phyloP scores from a whole-genome alignment of 495 filamentous ascomycete species.

The Neohortaea acidophila region DNA sequence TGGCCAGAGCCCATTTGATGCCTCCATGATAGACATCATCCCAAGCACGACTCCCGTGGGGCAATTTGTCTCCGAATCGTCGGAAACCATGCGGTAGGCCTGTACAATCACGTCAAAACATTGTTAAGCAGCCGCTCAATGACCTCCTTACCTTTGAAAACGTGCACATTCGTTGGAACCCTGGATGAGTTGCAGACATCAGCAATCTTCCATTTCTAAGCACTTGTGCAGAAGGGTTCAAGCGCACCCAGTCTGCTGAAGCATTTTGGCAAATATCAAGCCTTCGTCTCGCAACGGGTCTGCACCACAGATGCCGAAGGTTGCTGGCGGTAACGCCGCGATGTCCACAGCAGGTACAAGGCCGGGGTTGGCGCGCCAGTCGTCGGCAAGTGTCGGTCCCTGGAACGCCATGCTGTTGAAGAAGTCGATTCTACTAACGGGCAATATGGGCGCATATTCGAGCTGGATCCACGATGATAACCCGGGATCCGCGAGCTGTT shows the following conservation, averaged over 20 bases:
- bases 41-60: conserved; percentile 28
- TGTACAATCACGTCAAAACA: no score
- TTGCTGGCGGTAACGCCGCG: conserved; percentile 29
- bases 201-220: neutral
- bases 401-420: neutral
- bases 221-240: neutral
- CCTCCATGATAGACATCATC: conserved; percentile 30
- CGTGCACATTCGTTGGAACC: conserved; percentile 29
- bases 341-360: conserved; percentile 9
- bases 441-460: neutral
- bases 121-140: no score
- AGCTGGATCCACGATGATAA: neutral
- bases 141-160: no score
- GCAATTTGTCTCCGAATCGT: conserved; percentile 25
- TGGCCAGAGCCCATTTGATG: conserved; percentile 27
- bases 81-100: conserved; percentile 36
- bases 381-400: neutral
- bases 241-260: conserved; percentile 34
- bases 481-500: neutral
- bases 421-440: neutral
- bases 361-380: neutral
- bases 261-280: conserved; percentile 30
- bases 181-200: no score
- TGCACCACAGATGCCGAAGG: conserved; percentile 32
- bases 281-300: conserved; percentile 36